Evolutionary conservation across 2,329 filamentous ascomycete species (phyloP).

Genomic region (Fusarium pseudograminearum): DNA sequence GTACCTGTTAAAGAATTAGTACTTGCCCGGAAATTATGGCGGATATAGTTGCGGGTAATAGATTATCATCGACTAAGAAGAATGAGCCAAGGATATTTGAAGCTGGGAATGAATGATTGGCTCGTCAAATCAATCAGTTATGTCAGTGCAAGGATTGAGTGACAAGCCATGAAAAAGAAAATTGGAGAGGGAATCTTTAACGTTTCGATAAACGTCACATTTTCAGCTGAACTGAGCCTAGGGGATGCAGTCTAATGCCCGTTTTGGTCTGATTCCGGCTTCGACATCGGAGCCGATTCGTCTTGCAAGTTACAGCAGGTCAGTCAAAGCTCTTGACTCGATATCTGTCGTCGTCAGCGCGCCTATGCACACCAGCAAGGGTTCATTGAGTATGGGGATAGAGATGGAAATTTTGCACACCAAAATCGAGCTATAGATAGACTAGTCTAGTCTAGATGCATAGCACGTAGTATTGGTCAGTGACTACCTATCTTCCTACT

Average conservation of each 20-base stretch:
- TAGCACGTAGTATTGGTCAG: background rate
- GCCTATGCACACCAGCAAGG: slow-evolving; percentile 7
- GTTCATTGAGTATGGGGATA: slow-evolving; percentile 10
- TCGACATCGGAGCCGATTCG: slow-evolving; percentile 13
- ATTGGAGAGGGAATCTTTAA: slow-evolving; percentile 8
- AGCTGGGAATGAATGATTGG: slow-evolving; percentile 23
- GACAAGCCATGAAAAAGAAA: slow-evolving; percentile 11
- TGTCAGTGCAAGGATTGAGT: slow-evolving; percentile 16
- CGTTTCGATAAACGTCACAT: slow-evolving; percentile 7
- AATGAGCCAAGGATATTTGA: background rate
- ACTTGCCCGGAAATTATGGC: slow-evolving; percentile 4
- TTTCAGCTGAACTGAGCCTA: background rate
- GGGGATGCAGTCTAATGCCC: slow-evolving; percentile 4
- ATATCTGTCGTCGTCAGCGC: slow-evolving; percentile 33
- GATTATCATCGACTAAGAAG: slow-evolving; percentile 10
- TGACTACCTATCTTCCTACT: background rate
- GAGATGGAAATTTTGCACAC: slow-evolving; percentile 6
- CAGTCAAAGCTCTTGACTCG: slow-evolving; percentile 28
- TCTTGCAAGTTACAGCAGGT: background rate
- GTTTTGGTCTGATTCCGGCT: slow-evolving; percentile 26
- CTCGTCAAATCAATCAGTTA: slow-evolving; percentile 3
- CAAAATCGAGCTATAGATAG: slow-evolving; percentile 1
- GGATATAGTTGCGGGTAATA: slow-evolving; percentile 6
- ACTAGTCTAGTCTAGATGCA: background rate
- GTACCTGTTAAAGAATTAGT: slow-evolving; percentile 11